Evolutionary conservation across 257 asterid species (phyloP), one percentile per base, ranked within the genome.

Genomic region (Solanum chmielewskii): DNA sequence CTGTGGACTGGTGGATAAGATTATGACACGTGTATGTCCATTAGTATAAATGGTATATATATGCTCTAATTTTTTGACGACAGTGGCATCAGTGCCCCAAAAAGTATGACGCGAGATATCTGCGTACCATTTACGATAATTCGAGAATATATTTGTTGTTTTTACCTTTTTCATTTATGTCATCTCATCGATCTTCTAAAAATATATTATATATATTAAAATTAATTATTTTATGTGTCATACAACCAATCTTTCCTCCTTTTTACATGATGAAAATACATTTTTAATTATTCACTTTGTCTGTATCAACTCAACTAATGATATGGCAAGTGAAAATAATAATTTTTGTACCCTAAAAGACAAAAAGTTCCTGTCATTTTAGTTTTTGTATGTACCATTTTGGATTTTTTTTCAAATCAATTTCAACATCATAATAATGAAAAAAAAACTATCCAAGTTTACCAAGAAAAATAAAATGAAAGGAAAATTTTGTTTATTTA

Each of bases 11-110:
- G 11, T 41, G 44, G 44, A 41, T 41, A 41, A 9, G 3, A 41
- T 41, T 2, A 8, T 41, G 44, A 41, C 3, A 8, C 11, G 0
- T 9, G 11, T 41, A 41, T 41, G 11, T 41, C 44, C 44, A 9
- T 9, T 9, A 41, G 3, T 41, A 41, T 41, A 41, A 41, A 9
- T 2, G 11, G 0, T 41, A 41, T 41, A 41, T 41, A 41, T 41
- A 41, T 41, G 3, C 0, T 41, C 11, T 9, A 41, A 3, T 41
- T 41, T 41, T 41, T 41, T 1, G 3, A 41, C 11, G 11, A 9
- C 3, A 41, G 0, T 0, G 11, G 1, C 11, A 41, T 2, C 11
- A 41, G 0, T 41, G 11, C 3, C 11, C 1, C 11, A 41, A 9
- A 41, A 41, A 41, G 11, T 37, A 41, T 9, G 11, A 41, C 10